Base-by-base conservation (phyloP, 371 early-diverging fungal genomes). In the Mucor sp. region DNA sequence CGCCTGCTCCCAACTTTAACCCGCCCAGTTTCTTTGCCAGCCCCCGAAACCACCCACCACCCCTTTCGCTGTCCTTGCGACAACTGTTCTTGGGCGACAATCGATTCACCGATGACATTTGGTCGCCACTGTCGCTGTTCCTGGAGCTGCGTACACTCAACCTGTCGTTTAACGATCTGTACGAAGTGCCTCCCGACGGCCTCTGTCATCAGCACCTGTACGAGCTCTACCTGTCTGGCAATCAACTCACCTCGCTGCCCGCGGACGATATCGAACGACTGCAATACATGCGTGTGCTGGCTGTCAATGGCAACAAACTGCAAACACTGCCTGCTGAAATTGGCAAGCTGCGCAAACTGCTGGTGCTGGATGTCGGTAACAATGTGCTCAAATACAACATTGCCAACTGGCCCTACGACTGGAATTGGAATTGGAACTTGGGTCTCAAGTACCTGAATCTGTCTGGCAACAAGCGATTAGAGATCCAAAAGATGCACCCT, bases 371-470 rank as follows among this genome's bases (percentile, higher is more conserved):
- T 72, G 91, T 94, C 4, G 94, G 95, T 19, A 89, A 90, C 74
- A 96, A 97, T 65, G 83, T 87, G 32, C 82, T 97, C 23, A 93
- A 94, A 76, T 97, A 96, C 77, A 97, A 97, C 63, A 93, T 96
- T 47, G 85, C 91, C 35, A 97, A 97, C 71, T 96, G 95, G 95
- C 94, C 93, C 0, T 95, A 95, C 71, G 96, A 96, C 68, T 97
- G 96, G 96, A 96, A 97, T 72, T 96, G 95, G 89, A 95, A 95
- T 73, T 95, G 94, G 94, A 97, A 97, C 73, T 70, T 91, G 58
- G 91, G 91, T 6, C 84, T 97, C 32, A 89, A 89, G 67, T 95
- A 94, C 62, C 85, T 97, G n/a, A 96, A 97, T 74, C 76, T 97
- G 57, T 95, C 96, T 0, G 94, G 95, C 50, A 97, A 97, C 75